A percentile compares a stretch with the other conserved stretches of the same genome.
Conservation (phyloP, 2,329 filamentous ascomycete species). For the Fusarium cicatricum region DNA sequence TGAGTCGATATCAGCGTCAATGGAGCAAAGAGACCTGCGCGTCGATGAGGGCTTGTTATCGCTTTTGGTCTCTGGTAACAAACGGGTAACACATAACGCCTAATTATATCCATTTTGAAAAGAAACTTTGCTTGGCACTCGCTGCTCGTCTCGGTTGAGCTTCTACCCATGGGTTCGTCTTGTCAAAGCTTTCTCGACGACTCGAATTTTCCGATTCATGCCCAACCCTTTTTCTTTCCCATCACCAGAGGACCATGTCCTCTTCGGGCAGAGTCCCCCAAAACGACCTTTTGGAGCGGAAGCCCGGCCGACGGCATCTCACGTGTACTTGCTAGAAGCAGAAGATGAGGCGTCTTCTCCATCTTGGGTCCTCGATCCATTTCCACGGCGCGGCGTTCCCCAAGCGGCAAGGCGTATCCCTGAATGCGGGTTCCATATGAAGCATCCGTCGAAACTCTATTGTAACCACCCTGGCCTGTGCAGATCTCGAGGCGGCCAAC, state of each 20-base stretch:
- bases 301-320: constrained; percentile 30
- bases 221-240: background rate
- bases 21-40: background rate
- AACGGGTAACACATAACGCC: constrained; percentile 1
- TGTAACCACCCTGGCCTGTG: constrained; percentile 15
- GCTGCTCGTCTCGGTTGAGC: background rate
- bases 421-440: constrained; percentile 5
- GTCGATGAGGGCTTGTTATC: background rate
- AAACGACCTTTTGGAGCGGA: constrained; percentile 14
- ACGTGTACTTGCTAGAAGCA: constrained; percentile 12
- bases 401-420: constrained; percentile 23
- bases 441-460: constrained; percentile 33
- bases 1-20: background rate
- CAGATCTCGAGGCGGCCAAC: constrained; percentile 5
- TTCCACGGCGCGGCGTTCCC: constrained; percentile 37
- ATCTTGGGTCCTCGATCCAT: background rate
- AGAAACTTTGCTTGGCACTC: constrained; percentile 1
- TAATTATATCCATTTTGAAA: constrained; percentile 24
- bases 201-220: constrained; percentile 7
- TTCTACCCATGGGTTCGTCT: background rate
- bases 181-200: background rate
- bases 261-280: background rate
- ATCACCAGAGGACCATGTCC: background rate
- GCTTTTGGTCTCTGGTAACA: background rate
- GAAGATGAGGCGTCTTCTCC: too few relatives aligned